These are phyloP conservation scores for Thalassiosira livingstoniorum DNA, from an alignment of 352 stramenopile species.

Conservation along the genomic window DNA sequence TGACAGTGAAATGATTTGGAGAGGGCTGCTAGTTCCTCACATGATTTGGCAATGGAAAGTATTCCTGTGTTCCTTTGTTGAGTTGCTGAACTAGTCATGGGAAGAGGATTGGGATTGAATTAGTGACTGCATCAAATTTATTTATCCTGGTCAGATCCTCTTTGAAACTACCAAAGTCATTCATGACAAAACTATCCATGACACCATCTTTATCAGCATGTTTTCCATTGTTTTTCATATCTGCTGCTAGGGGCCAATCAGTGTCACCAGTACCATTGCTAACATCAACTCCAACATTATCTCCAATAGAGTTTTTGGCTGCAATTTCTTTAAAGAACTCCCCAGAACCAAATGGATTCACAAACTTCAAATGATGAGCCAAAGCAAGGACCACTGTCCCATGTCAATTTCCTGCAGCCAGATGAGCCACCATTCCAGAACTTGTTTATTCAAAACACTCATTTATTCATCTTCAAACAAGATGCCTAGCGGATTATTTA, in stretches of 20 bases:
- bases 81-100: constrained; percentile 89
- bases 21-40: constrained; percentile 70
- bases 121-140: constrained; percentile 61
- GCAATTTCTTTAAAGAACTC: constrained; percentile 82
- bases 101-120: constrained; percentile 71
- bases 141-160: constrained; percentile 31
- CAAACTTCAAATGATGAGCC: constrained; percentile 83
- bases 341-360: constrained; percentile 73
- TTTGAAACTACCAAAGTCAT: background rate
- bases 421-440: constrained; percentile 89
- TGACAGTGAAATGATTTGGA: constrained; percentile 85
- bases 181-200: background rate
- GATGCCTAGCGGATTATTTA: constrained; percentile 83
- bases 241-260: background rate
- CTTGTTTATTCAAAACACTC: constrained; percentile 88
- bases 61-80: constrained; percentile 90
- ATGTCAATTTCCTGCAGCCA: constrained; percentile 88
- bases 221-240: background rate
- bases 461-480: constrained; percentile 88
- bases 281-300: constrained; percentile 14
- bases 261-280: constrained; percentile 25
- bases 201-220: constrained; percentile 4
- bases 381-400: constrained; percentile 89
- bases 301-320: constrained; percentile 19
- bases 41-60: constrained; percentile 87